Evolutionary conservation across 2,329 filamentous ascomycete species (phyloP).

Genomic region (Akanthomyces lecanii): DNA sequence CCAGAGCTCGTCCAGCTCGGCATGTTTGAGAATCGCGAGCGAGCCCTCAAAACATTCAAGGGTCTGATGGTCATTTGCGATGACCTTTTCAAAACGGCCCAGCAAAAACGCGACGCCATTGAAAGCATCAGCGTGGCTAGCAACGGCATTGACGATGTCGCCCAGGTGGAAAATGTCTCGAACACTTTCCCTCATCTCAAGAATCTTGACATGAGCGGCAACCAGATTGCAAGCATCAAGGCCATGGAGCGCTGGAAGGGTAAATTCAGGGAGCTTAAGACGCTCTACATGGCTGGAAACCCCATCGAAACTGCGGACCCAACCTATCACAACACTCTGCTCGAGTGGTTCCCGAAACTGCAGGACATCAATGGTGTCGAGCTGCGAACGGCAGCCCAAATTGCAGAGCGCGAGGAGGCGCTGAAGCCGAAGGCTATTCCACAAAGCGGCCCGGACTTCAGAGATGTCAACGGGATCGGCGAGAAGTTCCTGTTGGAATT

Average conservation of each 20-base stretch:
- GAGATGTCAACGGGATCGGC: slow-evolving; percentile 69
- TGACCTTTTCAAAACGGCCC: slow-evolving; percentile 64
- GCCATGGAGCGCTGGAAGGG: slow-evolving; percentile 71
- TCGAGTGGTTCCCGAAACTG: slow-evolving; percentile 79
- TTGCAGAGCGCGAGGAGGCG: slow-evolving; percentile 50
- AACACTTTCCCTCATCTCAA: slow-evolving; percentile 79
- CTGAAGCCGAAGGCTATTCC: slow-evolving; percentile 55
- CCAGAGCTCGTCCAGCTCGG: slow-evolving; percentile 66
- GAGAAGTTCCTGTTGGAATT: slow-evolving; percentile 73
- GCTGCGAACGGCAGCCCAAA: slow-evolving; percentile 68
- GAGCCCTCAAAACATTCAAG: slow-evolving; percentile 82
- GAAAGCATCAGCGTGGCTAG: slow-evolving; percentile 75
- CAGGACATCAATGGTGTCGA: slow-evolving; percentile 70
- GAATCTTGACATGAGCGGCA: slow-evolving; percentile 84
- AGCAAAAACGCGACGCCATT: slow-evolving; percentile 73
- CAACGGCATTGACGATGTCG: slow-evolving; percentile 72
- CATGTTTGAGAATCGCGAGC: slow-evolving; percentile 67
- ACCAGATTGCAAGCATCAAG: slow-evolving; percentile 66
- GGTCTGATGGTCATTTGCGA: slow-evolving; percentile 87
- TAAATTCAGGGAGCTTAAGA: slow-evolving; percentile 72
- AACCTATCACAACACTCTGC: slow-evolving; percentile 62
- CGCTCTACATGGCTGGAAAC: slow-evolving; percentile 73
- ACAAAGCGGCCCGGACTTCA: slow-evolving; percentile 62
- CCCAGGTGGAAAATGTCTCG: slow-evolving; percentile 68
- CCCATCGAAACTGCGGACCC: slow-evolving; percentile 61